Evolutionary conservation across 2,329 filamentous ascomycete species (phyloP), one percentile per base, ranked within the genome.

Genomic region (Penicillium sp.): DNA sequence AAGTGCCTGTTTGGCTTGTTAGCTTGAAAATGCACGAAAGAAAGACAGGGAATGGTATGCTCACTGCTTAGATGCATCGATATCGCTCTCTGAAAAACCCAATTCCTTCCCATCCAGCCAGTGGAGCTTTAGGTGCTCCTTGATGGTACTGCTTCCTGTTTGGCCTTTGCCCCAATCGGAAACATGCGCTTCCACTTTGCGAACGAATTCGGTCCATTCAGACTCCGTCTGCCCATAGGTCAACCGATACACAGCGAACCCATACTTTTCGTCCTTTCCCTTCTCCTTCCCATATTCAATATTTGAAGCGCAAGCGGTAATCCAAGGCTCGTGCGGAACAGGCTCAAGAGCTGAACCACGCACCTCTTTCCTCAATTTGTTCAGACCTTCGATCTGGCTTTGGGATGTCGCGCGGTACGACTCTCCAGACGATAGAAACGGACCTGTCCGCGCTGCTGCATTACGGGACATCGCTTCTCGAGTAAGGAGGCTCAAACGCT

Each of bases 41-140:
- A 13, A 13, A 31, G 4, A 31, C 4, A 13, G 17, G 10, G 9
- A 22, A 22, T 8, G 32, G 17, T 10, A 45, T 6, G 45, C 43
- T 15, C 13, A 52, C 49, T 34, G 21, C 32, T 51, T 55, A 9
- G 57, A 52, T 13, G 48, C 55, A 13, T 52, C 44, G 24, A 57
- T 8, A 32, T 57, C 55, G 6, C 45, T 49, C 28, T 59, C 53
- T 2, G 52, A 4, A 10, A 64, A 51, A 2, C 54, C 57, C 3
- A 61, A 21, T 10, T 49, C 53, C 8, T 53, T 53, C 9, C 61
- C 58, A 45, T 64, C 60, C 4, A 59, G 35, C 63, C 62, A 65
- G 9, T 57, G 53, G 2, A 65, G 40, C n/a, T 60, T 58, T 12
- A 64, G 26, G 28, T 53, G 22, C 4, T 48, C 41, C 32, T 61